Conservation (phyloP, 176 grass and related monocot genomes). For the Bonia amplexicaulis region DNA sequence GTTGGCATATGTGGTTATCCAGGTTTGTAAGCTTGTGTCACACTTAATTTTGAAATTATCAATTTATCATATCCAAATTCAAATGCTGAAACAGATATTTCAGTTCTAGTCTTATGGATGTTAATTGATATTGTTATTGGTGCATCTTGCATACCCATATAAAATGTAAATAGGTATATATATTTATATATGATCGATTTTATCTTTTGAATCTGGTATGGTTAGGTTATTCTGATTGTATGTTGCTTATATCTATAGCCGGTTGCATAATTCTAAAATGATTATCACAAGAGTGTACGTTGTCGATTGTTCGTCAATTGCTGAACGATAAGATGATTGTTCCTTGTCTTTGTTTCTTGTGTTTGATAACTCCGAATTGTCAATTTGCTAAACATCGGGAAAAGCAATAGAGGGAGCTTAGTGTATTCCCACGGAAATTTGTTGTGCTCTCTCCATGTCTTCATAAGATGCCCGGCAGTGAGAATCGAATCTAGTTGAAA, state of each 20-base stretch:
- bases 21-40: slow-evolving; percentile 40
- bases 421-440: slow-evolving; percentile 75
- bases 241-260: background rate
- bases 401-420: slow-evolving; percentile 93
- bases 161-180: background rate
- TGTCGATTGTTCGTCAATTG: background rate
- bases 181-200: background rate
- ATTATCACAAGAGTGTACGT: background rate
- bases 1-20: slow-evolving; percentile 80
- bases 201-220: background rate
- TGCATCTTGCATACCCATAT: background rate
- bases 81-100: background rate
- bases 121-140: background rate
- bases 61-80: background rate
- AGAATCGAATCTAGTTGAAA: background rate
- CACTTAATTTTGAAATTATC: background rate
- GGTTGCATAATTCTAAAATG: background rate
- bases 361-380: background rate
- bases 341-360: background rate
- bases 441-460: slow-evolving; percentile 85
- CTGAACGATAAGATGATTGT: background rate
- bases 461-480: slow-evolving; percentile 94
- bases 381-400: slow-evolving; percentile 47
- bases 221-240: background rate
- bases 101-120: background rate